A percentile compares a stretch with the other conserved stretches of the same genome.
Evolutionary conservation across 177 flowering plant species (phyloP).

Genomic region (Telopea speciosissima): DNA sequence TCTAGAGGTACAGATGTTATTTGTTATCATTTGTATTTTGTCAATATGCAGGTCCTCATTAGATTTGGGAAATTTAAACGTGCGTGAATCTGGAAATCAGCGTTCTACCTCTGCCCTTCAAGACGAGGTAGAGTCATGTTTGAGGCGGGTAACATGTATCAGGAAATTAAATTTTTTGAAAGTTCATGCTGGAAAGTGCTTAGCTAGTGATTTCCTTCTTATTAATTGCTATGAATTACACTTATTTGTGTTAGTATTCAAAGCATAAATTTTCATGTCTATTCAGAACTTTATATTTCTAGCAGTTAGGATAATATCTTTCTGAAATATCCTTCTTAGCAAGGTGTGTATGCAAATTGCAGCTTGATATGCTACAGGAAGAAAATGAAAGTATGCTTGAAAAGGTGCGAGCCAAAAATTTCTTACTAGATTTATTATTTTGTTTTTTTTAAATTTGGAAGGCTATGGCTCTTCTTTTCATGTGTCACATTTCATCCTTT

Average conservation of each 20-base stretch:
- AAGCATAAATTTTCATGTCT: too few species aligned
- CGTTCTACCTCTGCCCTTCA: conserved; percentile 57
- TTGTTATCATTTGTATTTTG: not conserved
- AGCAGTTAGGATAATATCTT: not conserved
- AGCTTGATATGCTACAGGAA: conserved; percentile 91
- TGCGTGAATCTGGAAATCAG: conserved; percentile 36
- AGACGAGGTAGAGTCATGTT: conserved; percentile 52
- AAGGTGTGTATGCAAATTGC: conserved; percentile 25
- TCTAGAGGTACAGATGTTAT: not conserved
- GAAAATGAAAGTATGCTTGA: conserved; percentile 77
- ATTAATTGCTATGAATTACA: not conserved
- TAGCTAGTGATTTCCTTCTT: not conserved
- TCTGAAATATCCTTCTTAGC: not conserved
- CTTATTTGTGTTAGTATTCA: too few species aligned
- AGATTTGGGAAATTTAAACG: conserved; percentile 53
- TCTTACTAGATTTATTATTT: not conserved
- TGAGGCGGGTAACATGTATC: not conserved
- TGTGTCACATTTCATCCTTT: not conserved
- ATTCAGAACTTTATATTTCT: too few species aligned
- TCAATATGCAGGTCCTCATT: conserved; percentile 43
- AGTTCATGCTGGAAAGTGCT: not conserved
- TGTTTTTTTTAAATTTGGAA: too few species aligned
- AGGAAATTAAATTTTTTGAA: not conserved
- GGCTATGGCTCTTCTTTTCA: not conserved
- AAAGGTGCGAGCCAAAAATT: conserved; percentile 45